Evolutionary conservation across 2,329 filamentous ascomycete genomes (phyloP), one percentile per base, ranked within the genome.

Genomic region (Gremmenia infestans): DNA sequence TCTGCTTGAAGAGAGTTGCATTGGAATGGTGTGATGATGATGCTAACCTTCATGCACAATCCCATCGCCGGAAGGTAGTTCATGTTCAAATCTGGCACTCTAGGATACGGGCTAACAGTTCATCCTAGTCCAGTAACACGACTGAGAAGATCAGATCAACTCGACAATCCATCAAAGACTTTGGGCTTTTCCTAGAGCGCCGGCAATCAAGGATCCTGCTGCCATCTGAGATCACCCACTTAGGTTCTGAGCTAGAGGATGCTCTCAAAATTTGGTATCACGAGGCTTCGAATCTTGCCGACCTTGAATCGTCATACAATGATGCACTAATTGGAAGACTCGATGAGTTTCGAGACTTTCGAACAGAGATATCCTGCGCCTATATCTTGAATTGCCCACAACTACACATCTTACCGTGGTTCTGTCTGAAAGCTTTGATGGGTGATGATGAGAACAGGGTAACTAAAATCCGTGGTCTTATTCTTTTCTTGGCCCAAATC

Each of bases 331-430:
- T 17, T 6, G 28, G 9, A 15, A 51, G 36, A 9, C 17, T 51
- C 36, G 5, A 51, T 17, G 49, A 9, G 23, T 17, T 42, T 17
- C 19, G n/a, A 39, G 49, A 9, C 23, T 17, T 42, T 17, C 19
- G n/a, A 39, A 42, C 35, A 28, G 37, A 39, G 11, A 28, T 22
- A 15, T 39, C 22, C 11, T 40, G 22, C 8, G 49, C 49, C 2
- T 51, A 51, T 42, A 39, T 70, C 70, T 56, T 42, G 7, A 51
- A 17, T 12, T 51, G 49, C 37, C 49, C 49, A 8, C 49, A 42
- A 76, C 76, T 54, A 75, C 70, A 61, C 36, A 32, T 51, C 15
- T 11, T 51, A 9, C 49, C 49, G 5, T 45, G 42, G 42, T 45
- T 45, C 19, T 45, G 42, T n/a, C 42, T 45, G 17, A 45, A 23